These are phyloP conservation scores for Leccinum variabile DNA, from an alignment of 1,284 basidiomycete genomes.

Conservation along the genomic window DNA sequence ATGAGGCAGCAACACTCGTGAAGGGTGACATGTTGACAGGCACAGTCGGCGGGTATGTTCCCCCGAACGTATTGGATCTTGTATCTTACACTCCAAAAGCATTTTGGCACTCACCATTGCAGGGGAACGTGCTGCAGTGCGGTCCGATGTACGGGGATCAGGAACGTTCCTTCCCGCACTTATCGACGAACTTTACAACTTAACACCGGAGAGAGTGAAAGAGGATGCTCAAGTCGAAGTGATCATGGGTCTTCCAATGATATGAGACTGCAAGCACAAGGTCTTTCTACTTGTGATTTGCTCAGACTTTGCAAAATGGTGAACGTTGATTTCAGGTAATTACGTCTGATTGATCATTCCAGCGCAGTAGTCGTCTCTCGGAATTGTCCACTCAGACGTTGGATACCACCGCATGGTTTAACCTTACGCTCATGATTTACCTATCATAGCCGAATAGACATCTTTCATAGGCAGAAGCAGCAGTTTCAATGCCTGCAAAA, in stretches of 20 bases:
- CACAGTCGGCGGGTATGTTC: constrained; percentile 71
- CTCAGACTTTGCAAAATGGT: too few species aligned
- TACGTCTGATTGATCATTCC: too few species aligned
- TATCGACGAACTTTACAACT: constrained; percentile 76
- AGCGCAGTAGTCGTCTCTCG: too few species aligned
- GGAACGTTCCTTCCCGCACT: constrained; percentile 87
- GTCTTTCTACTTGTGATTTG: background rate
- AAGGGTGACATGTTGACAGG: constrained; percentile 74
- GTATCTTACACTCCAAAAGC: constrained; percentile 41
- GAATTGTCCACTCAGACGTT: too few species aligned
- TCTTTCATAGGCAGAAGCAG: too few species aligned
- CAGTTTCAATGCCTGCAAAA: too few species aligned
- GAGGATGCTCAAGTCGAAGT: constrained; percentile 52
- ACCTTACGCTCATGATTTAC: too few species aligned
- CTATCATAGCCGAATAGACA: too few species aligned
- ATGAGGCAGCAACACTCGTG: constrained; percentile 47
- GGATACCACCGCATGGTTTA: too few species aligned
- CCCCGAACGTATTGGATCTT: background rate
- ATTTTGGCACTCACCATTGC: constrained; percentile 83
- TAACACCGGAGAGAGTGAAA: constrained; percentile 57
- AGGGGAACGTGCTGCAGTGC: constrained; percentile 75
- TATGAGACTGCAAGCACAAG: too few species aligned
- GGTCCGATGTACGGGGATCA: constrained; percentile 74
- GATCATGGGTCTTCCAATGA: constrained; percentile 3
- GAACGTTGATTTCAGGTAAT: too few species aligned